Conservation (phyloP, 306 rosid genomes). For the Castanea crenata region DNA sequence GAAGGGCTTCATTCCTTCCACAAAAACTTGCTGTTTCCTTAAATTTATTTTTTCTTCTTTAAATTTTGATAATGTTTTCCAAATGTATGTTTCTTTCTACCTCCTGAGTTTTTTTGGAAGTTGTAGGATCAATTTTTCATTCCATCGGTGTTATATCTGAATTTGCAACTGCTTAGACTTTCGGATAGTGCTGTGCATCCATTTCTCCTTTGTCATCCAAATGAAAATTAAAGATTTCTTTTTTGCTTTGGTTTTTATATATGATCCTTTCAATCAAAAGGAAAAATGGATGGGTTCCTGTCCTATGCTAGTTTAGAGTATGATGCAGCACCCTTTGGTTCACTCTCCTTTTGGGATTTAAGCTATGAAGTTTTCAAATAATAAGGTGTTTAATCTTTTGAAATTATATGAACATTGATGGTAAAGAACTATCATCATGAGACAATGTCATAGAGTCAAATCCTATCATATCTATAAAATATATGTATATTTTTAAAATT, state of each 20-base stretch:
- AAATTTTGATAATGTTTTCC: background rate
- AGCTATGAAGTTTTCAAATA: too few relatives aligned
- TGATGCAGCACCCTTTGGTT: background rate
- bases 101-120: background rate
- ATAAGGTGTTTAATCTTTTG: too few relatives aligned
- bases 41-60: background rate
- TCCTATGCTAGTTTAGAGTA: background rate
- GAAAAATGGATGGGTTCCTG: background rate
- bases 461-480: too few relatives aligned
- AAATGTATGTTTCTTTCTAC: background rate
- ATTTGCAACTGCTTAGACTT: background rate
- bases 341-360: too few relatives aligned
- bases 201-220: background rate
- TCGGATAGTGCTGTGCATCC: background rate
- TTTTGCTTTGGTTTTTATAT: background rate
- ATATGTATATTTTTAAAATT: too few relatives aligned
- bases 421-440: too few relatives aligned
- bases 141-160: background rate
- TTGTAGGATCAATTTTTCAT: background rate
- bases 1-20: background rate
- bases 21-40: background rate
- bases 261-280: background rate
- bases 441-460: too few relatives aligned
- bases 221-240: background rate
- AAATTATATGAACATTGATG: too few relatives aligned